Conservation (phyloP, 2,329 filamentous ascomycete species). For the Periconia sp. region DNA sequence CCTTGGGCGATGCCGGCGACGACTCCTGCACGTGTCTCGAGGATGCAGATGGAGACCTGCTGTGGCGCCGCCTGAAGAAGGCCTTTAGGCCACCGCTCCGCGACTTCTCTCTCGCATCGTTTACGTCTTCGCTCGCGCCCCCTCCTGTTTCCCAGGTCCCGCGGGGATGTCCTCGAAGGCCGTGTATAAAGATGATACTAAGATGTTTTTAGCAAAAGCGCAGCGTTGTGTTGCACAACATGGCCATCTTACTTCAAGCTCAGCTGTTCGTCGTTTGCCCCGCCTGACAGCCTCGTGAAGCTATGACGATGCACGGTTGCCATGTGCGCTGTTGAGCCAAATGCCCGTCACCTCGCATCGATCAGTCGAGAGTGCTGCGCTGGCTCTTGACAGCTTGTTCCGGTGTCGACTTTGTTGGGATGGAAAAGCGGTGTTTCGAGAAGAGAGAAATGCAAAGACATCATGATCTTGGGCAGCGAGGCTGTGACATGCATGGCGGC, state of each 20-base stretch:
- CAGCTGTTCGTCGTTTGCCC: constrained; percentile 7
- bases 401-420: too few species aligned
- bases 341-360: constrained; percentile 1
- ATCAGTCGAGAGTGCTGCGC: too few species aligned
- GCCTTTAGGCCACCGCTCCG: constrained; percentile 8
- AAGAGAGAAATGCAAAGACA: too few species aligned
- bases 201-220: constrained; percentile 1
- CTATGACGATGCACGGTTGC: constrained; percentile 12
- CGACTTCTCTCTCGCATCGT: constrained; percentile 16
- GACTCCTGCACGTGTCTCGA: constrained; percentile 8
- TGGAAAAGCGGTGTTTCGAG: too few species aligned
- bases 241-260: constrained; percentile 14
- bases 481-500: too few species aligned
- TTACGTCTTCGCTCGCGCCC: constrained; percentile 6
- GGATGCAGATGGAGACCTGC: constrained; percentile 4
- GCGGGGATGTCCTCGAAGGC: constrained; percentile 11
- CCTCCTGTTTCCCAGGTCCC: constrained; percentile 12
- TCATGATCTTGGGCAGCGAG: too few species aligned
- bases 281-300: constrained; percentile 13
- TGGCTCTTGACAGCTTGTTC: too few species aligned
- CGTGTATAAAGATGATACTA: constrained; percentile 13
- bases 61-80: constrained; percentile 11
- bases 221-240: neutral
- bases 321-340: constrained; percentile 9
- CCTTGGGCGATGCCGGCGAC: constrained; percentile 1